Evolutionary conservation across 345 rosid genomes (phyloP), one percentile per base, ranked within the genome.

Genomic region (Eutrema yunnanense): DNA sequence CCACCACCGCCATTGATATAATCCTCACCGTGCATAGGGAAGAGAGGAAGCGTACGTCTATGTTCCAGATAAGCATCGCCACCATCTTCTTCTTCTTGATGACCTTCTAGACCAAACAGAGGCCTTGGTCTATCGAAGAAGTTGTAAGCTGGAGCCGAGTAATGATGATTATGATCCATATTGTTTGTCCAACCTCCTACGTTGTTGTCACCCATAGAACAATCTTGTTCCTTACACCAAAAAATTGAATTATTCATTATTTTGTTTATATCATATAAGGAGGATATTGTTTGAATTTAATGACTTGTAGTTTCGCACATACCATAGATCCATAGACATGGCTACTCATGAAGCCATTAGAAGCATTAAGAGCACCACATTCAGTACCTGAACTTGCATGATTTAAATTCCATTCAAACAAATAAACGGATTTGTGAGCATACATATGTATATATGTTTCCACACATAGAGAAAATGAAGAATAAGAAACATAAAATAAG

Each of bases 291-390:
- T 53, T 44, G 0, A 48, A 27, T 38, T 66, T 30, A 38, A 73
- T 65, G 62, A 67, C 9, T 59, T 51, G n/a, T 4, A 56, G 66
- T 59, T 48, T 48, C 6, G 33, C n/a, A 62, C 79, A 65, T 62
- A 75, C 79, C 52, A 80, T 80, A 62, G 96, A 80, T 62, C 86
- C 96, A 75, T 84, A 86, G 63, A 84, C 83, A 84, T 82, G 81
- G 84, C 77, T 78, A 40, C 85, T 86, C 84, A 77, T 70, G 72
- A 89, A 89, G 33, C 87, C 97, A 76, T 73, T 78, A 47, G 78
- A 59, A 9, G 84, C 66, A 70, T 76, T 65, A 46, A 79, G 27
- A 54, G 61, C 78, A 52, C 85, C 87, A 62, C 81, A 84, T 36
- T 77, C 77, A 64, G 87, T 70, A 50, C 83, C 78, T 77, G 88